Evolutionary conservation across 768 basidiomycete genomes (phyloP).

Genomic region (Chalciporus sphaerocephalus): DNA sequence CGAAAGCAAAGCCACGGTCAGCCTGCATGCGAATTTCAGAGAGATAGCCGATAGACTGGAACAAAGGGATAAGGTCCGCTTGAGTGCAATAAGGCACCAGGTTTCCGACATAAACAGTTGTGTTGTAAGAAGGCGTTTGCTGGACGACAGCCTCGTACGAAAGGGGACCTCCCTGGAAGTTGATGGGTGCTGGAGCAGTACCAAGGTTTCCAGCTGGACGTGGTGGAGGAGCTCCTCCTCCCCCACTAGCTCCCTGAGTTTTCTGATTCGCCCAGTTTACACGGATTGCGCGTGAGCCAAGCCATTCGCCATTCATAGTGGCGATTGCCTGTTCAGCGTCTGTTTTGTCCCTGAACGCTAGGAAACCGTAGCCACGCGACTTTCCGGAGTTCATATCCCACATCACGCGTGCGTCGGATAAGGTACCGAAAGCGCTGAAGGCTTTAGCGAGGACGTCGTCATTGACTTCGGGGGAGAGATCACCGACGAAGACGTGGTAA

Average conservation of each 20-base stretch:
- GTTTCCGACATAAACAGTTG: constrained; percentile 98
- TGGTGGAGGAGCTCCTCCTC: constrained; percentile 31
- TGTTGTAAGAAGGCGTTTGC: constrained; percentile 91
- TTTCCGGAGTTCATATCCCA: constrained; percentile 99
- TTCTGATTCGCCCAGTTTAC: constrained; percentile 99
- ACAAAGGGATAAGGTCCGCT: constrained; percentile 94
- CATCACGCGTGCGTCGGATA: constrained; percentile 98
- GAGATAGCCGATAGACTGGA: constrained; percentile 97
- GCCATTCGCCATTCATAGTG: constrained; percentile 99
- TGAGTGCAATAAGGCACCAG: constrained; percentile 96
- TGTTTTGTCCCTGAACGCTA: constrained; percentile 97
- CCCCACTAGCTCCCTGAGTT: constrained; percentile 57
- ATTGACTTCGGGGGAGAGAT: constrained; percentile 97
- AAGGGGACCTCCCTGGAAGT: constrained; percentile 84
- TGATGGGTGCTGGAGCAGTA: constrained; percentile 82
- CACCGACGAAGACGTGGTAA: constrained; percentile 99
- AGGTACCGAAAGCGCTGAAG: constrained; percentile 92
- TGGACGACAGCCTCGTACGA: constrained; percentile 91
- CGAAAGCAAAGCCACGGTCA: constrained; percentile 97
- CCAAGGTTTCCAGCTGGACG: constrained; percentile 47
- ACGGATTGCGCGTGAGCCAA: constrained; percentile 95
- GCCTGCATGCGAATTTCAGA: constrained; percentile 99
- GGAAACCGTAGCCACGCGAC: constrained; percentile 95
- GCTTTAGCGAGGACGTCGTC: constrained; percentile 96
- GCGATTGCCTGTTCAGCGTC: constrained; percentile 99